These are phyloP conservation scores for Talaromyces sp. DNA, from an alignment of 2,329 filamentous ascomycete genomes.

Conservation along the genomic window DNA sequence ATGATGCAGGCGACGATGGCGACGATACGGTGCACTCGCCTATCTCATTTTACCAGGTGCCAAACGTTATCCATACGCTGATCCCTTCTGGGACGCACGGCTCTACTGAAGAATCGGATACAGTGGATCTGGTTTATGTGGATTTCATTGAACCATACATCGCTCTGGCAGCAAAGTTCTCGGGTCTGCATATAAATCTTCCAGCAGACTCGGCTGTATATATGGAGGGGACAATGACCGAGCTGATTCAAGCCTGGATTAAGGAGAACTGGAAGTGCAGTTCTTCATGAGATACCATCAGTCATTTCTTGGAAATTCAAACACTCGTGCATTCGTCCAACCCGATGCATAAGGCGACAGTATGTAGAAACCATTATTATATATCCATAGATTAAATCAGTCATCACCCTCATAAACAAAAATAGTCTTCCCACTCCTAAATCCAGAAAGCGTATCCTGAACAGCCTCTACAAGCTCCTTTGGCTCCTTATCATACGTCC, in stretches of 20 bases:
- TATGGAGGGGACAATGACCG: conserved; percentile 52
- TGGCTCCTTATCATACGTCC: conserved; percentile 75
- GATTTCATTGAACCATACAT: conserved; percentile 87
- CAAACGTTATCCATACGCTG: conserved; percentile 75
- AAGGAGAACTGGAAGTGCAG: conserved; percentile 48
- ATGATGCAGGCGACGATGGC: conserved; percentile 76
- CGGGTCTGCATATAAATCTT: conserved; percentile 47
- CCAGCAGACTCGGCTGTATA: conserved; percentile 48
- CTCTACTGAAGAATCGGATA: conserved; percentile 52
- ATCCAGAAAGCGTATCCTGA: conserved; percentile 77
- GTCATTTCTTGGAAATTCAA: not conserved
- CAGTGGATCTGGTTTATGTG: conserved; percentile 82
- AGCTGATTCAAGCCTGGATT: conserved; percentile 57
- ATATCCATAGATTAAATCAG: not conserved
- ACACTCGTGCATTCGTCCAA: not conserved
- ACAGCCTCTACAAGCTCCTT: conserved; percentile 66
- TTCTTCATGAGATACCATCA: not conserved
- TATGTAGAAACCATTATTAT: not conserved
- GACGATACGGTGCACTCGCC: conserved; percentile 81
- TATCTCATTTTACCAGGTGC: conserved; percentile 69
- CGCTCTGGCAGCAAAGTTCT: conserved; percentile 64
- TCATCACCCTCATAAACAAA: conserved; percentile 63
- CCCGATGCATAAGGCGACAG: not conserved
- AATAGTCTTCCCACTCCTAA: conserved; percentile 80
- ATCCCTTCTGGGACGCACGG: conserved; percentile 41